Evolutionary conservation across 257 asterid species (phyloP).

Genomic region (Gentiana dahurica): DNA sequence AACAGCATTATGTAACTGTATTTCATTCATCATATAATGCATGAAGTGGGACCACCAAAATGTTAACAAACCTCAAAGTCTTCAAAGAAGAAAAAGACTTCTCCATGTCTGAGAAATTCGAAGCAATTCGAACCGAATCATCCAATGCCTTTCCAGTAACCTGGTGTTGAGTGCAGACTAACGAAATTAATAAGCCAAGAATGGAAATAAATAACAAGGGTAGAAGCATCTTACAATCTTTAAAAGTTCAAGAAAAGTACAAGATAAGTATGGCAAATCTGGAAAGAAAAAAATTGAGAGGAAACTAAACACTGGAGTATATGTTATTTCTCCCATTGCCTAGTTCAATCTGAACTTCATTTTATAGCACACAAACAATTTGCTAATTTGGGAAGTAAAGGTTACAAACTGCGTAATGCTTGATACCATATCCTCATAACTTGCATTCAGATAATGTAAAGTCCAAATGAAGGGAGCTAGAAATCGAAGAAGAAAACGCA

Average conservation of each 20-base stretch:
- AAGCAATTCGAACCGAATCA: constrained; percentile 75
- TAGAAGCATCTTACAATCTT: not conserved
- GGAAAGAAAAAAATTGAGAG: too few species aligned
- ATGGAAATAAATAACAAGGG: constrained; percentile 9
- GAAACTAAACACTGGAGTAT: too few species aligned
- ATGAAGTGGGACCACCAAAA: not conserved
- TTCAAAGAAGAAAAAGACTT: constrained; percentile 49
- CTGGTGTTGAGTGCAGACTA: constrained; percentile 19
- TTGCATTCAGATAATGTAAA: not conserved
- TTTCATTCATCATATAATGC: too few species aligned
- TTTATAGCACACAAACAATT: too few species aligned
- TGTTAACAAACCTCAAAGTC: constrained; percentile 54
- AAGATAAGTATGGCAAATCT: not conserved
- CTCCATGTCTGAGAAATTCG: constrained; percentile 82
- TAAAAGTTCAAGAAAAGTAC: not conserved
- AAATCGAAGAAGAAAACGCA: constrained; percentile 8
- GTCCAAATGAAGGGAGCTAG: too few species aligned
- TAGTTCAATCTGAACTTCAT: too few species aligned
- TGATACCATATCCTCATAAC: not conserved
- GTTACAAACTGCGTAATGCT: too few species aligned
- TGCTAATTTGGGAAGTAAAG: too few species aligned
- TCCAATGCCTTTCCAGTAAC: constrained; percentile 79
- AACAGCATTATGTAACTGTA: not conserved
- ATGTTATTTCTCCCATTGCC: too few species aligned
- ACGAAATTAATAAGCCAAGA: constrained; percentile 9